A percentile compares a stretch with the other conserved stretches of the same genome.
These are phyloP conservation scores for Perilla frutescens DNA, from an alignment of 257 asterid species.

Conservation along the genomic window DNA sequence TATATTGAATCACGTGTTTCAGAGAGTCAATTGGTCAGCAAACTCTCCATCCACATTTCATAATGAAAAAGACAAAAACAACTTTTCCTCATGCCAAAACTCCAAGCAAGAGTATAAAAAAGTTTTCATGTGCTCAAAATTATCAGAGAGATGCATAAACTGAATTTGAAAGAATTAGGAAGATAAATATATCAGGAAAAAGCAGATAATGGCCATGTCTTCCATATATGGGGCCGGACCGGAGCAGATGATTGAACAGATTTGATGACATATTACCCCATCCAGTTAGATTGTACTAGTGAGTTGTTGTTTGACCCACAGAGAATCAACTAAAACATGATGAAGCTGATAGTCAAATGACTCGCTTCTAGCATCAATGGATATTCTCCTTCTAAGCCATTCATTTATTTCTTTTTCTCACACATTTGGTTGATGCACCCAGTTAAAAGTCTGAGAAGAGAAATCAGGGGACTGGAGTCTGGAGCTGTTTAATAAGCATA, in stretches of 20 bases:
- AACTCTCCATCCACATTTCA: slow-evolving; percentile 3
- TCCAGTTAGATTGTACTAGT: too few species aligned
- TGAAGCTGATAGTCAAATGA: too few species aligned
- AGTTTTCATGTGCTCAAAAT: background rate
- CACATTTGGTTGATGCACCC: background rate
- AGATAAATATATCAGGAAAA: background rate
- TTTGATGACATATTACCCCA: too few species aligned
- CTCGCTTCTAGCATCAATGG: too few species aligned
- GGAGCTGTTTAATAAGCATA: background rate
- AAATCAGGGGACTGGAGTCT: background rate
- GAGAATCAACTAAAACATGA: too few species aligned
- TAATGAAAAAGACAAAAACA: background rate
- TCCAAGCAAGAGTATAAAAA: background rate
- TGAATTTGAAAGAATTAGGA: background rate
- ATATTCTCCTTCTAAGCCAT: slow-evolving; percentile 2
- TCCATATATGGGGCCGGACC: too few species aligned
- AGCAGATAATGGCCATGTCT: background rate
- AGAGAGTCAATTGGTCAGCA: background rate
- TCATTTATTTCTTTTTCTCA: background rate
- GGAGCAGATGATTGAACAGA: too few species aligned
- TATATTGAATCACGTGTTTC: background rate
- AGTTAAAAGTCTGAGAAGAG: background rate
- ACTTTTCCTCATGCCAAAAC: background rate
- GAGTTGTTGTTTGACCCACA: too few species aligned
- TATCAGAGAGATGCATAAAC: background rate